Evolutionary conservation across 495 filamentous ascomycete species (phyloP).

Genomic region (Penicillium canescens): DNA sequence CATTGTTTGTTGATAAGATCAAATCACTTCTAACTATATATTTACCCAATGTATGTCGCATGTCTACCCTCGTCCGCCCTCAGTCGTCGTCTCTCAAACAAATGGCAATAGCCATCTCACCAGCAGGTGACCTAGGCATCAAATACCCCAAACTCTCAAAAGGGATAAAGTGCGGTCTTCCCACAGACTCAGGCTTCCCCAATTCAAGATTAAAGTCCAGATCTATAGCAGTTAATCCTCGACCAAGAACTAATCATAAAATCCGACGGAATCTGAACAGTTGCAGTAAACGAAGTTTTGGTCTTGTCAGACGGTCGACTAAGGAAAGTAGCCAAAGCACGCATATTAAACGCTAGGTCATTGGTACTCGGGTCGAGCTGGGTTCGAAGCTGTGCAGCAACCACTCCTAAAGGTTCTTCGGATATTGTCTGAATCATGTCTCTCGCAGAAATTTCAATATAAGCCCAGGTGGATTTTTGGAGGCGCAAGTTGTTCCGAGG

Average conservation of each 20-base stretch:
- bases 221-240: conserved; percentile 41
- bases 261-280: conserved; percentile 35
- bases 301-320: conserved; percentile 31
- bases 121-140: conserved; percentile 39
- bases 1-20: too few species aligned
- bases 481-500: conserved; percentile 6
- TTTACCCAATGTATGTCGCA: conserved; percentile 35
- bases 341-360: conserved; percentile 32
- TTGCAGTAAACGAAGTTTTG: conserved; percentile 24
- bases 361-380: conserved; percentile 40
- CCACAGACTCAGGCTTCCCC: conserved; percentile 48
- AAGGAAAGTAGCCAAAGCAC: conserved; percentile 45
- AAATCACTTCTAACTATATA: background rate
- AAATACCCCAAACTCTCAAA: conserved; percentile 51
- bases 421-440: conserved; percentile 29
- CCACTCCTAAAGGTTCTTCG: conserved; percentile 33
- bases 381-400: conserved; percentile 46
- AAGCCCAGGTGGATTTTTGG: conserved; percentile 39
- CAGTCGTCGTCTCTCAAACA: conserved; percentile 50
- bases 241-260: conserved; percentile 58
- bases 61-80: conserved; percentile 37
- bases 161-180: conserved; percentile 48
- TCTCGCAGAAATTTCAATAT: conserved; percentile 38
- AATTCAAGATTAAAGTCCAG: conserved; percentile 51
- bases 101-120: conserved; percentile 40